A percentile compares a stretch with the other conserved stretches of the same genome.
Conservation (phyloP, 768 basidiomycete species). For the Kwoniella botswanensis region DNA sequence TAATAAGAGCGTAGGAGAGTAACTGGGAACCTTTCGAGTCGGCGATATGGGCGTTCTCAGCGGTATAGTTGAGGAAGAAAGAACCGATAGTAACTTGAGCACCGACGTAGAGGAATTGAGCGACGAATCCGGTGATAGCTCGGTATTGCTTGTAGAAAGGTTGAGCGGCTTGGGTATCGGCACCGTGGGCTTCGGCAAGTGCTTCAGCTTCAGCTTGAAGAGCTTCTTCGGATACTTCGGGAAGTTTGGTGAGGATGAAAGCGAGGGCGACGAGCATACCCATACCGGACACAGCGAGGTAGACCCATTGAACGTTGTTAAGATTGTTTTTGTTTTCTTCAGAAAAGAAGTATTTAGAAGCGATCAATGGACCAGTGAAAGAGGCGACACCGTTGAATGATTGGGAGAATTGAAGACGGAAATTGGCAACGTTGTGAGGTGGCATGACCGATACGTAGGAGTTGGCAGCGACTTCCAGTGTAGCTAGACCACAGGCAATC, state of each 20-base stretch:
- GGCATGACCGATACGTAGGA: conserved; percentile 69
- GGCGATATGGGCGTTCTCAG: conserved; percentile 66
- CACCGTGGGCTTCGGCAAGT: conserved; percentile 56
- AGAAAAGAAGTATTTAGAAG: conserved; percentile 74
- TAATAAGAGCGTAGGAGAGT: conserved; percentile 75
- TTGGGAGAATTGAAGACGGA: conserved; percentile 78
- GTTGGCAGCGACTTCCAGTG: conserved; percentile 69
- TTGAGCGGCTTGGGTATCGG: conserved; percentile 55
- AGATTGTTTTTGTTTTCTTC: conserved; percentile 68
- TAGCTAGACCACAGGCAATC: conserved; percentile 63
- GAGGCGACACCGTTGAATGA: conserved; percentile 78
- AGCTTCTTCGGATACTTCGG: conserved; percentile 75
- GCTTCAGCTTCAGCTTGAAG: conserved; percentile 60
- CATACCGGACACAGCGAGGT: conserved; percentile 61
- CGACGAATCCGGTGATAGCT: conserved; percentile 73
- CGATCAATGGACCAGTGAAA: conserved; percentile 73
- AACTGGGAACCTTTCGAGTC: conserved; percentile 67
- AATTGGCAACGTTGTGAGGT: conserved; percentile 71
- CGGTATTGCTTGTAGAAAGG: conserved; percentile 74
- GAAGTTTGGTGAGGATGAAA: conserved; percentile 72
- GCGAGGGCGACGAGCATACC: conserved; percentile 68
- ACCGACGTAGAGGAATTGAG: conserved; percentile 67
- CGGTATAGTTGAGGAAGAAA: conserved; percentile 72
- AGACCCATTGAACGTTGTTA: conserved; percentile 66
- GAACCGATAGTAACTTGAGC: conserved; percentile 54